phyloP scores from a whole-genome alignment of 257 asterid species.

The Solanum sejunctum region DNA sequence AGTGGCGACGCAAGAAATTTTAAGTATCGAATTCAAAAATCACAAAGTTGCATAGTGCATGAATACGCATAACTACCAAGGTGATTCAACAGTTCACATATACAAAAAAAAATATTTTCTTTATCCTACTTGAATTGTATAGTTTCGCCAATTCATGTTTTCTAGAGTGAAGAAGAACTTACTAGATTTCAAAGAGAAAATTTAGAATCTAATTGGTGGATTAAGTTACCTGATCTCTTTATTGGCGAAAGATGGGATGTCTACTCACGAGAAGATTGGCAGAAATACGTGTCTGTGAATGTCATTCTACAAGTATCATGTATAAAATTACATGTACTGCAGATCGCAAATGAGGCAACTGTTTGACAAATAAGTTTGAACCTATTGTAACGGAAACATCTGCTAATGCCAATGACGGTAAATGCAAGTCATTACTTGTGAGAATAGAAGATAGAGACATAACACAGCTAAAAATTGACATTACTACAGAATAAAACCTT shows the following conservation, averaged over 20 bases:
- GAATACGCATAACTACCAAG: not conserved
- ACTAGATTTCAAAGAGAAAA: not conserved
- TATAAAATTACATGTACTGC: not conserved
- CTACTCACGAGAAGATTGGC: not conserved
- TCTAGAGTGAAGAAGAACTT: not conserved
- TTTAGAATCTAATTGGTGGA: not conserved
- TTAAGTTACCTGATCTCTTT: not conserved
- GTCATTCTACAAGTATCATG: not conserved
- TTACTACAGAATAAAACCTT: not conserved
- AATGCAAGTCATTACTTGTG: not conserved
- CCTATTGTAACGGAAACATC: not conserved
- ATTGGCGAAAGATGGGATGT: not conserved
- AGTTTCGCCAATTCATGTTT: no score
- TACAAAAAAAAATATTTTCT: not conserved
- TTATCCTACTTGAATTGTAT: not conserved
- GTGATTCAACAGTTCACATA: not conserved
- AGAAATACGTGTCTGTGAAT: not conserved
- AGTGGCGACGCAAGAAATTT: not conserved
- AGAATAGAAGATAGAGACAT: not conserved
- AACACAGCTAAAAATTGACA: not conserved
- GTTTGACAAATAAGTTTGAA: conserved; percentile 7
- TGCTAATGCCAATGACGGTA: not conserved
- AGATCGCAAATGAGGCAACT: not conserved
- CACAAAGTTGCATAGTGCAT: not conserved
- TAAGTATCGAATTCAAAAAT: not conserved